Conservation (phyloP, 371 early-diverging fungal species). For the Capillidium rhysosporum region DNA sequence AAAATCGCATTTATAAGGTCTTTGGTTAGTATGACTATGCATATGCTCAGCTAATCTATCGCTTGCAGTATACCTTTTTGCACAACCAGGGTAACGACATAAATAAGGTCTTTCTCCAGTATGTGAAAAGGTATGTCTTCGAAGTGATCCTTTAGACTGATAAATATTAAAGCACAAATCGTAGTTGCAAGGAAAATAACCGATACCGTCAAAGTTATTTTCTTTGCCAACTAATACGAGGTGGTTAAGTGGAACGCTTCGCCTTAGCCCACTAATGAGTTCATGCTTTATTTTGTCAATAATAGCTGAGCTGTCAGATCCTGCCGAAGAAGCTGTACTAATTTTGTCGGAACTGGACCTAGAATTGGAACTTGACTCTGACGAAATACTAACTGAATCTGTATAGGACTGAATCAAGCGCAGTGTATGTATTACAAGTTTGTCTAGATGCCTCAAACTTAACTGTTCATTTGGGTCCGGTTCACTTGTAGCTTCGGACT, state of each 20-base stretch:
- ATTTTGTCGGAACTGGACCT: no score
- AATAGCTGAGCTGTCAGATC: no score
- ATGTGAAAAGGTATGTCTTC: slow-evolving; percentile 31
- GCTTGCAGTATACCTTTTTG: slow-evolving; percentile 37
- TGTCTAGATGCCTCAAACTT: no score
- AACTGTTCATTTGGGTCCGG: no score
- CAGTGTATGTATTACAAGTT: no score
- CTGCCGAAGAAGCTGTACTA: no score
- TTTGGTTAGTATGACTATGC: slow-evolving; percentile 26
- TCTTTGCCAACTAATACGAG: background rate
- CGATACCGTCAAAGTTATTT: background rate
- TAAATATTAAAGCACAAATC: slow-evolving; percentile 2
- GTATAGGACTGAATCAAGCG: no score
- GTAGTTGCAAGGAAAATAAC: background rate
- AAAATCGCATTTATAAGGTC: slow-evolving; percentile 30
- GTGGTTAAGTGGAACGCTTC: background rate
- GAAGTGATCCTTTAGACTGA: slow-evolving; percentile 14
- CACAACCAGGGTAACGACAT: slow-evolving; percentile 50
- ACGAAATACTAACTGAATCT: no score
- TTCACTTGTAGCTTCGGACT: no score
- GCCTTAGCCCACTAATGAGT: background rate
- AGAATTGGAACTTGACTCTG: no score
- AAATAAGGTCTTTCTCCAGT: slow-evolving; percentile 54
- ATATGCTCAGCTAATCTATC: slow-evolving; percentile 5
- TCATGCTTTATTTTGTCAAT: background rate